Conservation (phyloP, 495 filamentous ascomycete species). For the Ramalina peruviana region DNA sequence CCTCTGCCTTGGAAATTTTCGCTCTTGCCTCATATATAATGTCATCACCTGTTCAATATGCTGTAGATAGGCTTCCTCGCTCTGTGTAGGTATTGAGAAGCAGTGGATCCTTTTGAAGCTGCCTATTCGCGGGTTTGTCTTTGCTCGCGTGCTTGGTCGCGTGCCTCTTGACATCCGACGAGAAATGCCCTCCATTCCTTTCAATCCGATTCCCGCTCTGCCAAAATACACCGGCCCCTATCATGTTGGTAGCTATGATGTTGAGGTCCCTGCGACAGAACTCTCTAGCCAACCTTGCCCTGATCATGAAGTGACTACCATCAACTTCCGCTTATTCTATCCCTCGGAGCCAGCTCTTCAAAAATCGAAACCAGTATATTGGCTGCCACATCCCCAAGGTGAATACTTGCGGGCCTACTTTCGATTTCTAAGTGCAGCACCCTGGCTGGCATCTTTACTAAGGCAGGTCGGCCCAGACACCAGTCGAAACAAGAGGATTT, state of each 20-base stretch:
- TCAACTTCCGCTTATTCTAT: constrained; percentile 67
- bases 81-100: too few species aligned
- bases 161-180: not conserved
- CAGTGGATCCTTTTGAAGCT: too few species aligned
- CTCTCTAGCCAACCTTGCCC: constrained; percentile 39
- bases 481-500: not conserved
- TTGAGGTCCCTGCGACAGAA: constrained; percentile 54
- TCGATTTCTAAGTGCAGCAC: constrained; percentile 47
- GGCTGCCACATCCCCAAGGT: constrained; percentile 61
- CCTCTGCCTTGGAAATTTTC: too few species aligned
- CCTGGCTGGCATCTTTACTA: constrained; percentile 2
- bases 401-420: constrained; percentile 53
- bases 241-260: constrained; percentile 57
- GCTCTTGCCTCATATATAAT: too few species aligned
- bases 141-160: constrained; percentile 2
- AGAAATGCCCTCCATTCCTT: constrained; percentile 5
- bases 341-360: constrained; percentile 36
- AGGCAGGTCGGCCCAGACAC: not conserved
- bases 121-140: too few species aligned
- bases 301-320: constrained; percentile 40
- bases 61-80: too few species aligned
- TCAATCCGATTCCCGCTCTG: constrained; percentile 38
- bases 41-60: too few species aligned
- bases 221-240: constrained; percentile 57
- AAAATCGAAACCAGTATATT: constrained; percentile 33